phyloP scores from a whole-genome alignment of 2,329 filamentous ascomycete genomes.

The Colletotrichum cordylinicola region DNA sequence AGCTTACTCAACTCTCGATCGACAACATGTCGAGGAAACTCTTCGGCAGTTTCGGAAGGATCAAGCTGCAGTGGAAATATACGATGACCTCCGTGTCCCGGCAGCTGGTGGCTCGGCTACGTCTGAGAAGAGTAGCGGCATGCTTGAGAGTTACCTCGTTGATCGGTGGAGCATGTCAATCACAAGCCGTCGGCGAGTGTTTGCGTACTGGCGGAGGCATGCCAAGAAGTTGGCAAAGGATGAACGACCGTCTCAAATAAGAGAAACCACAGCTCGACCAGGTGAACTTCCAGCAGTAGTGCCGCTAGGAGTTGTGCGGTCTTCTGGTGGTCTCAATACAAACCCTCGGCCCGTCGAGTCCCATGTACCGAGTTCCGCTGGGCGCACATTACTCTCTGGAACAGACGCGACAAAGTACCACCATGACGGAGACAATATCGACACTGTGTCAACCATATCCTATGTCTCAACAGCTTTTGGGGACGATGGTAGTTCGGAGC shows the following conservation, averaged over 20 bases:
- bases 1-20: neutral
- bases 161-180: neutral
- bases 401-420: neutral
- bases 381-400: neutral
- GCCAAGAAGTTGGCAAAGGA: neutral
- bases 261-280: neutral
- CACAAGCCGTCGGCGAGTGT: neutral
- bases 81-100: neutral
- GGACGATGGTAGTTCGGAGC: neutral
- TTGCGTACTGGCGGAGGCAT: constrained; percentile 7
- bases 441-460: neutral
- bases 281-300: neutral
- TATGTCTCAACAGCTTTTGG: neutral
- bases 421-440: neutral
- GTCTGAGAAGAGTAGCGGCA: too few species aligned
- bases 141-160: too few species aligned
- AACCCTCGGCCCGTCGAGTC: neutral
- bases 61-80: neutral
- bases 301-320: too few species aligned
- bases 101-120: neutral
- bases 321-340: too few species aligned
- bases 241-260: neutral
- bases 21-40: neutral
- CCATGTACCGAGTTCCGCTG: neutral
- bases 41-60: neutral